Percentiles rank a stretch among this genome's conserved stretches.
Evolutionary conservation across 2,329 filamentous ascomycete genomes (phyloP).

Genomic region (Diaporthe eres): DNA sequence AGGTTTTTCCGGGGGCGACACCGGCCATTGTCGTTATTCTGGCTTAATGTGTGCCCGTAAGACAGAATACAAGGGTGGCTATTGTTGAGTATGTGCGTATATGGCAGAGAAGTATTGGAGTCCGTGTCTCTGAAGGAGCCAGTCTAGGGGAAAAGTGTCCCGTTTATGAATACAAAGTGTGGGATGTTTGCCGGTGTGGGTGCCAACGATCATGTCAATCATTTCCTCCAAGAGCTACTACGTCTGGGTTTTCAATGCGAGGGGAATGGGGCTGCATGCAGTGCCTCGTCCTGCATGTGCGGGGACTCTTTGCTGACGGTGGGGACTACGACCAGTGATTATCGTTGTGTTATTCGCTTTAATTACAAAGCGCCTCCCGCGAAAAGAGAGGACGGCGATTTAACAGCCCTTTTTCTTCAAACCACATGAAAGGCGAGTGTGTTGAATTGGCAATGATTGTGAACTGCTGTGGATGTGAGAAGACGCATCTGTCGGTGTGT

Average conservation of each 20-base stretch:
- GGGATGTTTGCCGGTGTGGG: not conserved
- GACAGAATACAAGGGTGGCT: not conserved
- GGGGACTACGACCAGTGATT: not conserved
- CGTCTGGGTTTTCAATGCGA: not conserved
- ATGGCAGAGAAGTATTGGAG: not conserved
- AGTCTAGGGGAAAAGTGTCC: not conserved
- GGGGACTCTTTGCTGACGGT: constrained; percentile 2
- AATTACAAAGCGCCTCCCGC: not conserved
- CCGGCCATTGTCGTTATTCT: constrained; percentile 43
- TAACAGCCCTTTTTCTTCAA: no score
- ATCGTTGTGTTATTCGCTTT: not conserved
- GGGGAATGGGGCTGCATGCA: not conserved
- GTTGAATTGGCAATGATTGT: no score
- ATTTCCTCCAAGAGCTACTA: not conserved
- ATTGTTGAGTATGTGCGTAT: not conserved
- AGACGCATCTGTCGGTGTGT: no score
- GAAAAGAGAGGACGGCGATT: no score
- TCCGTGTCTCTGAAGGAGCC: not conserved
- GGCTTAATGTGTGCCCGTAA: not conserved
- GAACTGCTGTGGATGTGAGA: no score
- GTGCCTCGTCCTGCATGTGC: constrained; percentile 2
- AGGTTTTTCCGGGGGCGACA: constrained; percentile 44
- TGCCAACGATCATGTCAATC: not conserved
- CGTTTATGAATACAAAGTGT: not conserved
- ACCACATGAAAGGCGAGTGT: no score